Percentiles rank a stretch among this genome's conserved stretches.
Conservation (phyloP, 768 basidiomycete genomes). For the Leccinum uliginosum region DNA sequence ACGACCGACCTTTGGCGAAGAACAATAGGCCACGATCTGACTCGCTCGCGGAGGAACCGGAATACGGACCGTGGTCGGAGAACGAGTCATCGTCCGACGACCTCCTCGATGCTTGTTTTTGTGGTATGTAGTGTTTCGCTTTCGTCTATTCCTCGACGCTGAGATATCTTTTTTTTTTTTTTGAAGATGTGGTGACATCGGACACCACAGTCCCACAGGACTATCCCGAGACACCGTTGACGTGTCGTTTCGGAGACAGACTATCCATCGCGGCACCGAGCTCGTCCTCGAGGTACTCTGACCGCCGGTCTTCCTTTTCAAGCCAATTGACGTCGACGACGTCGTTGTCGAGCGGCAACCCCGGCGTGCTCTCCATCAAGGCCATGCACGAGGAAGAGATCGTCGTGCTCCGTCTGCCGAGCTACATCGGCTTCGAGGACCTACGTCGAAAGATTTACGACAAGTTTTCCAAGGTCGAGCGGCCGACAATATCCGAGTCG, state of each 20-base stretch:
- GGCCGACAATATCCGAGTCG: conserved; percentile 44
- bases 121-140: conserved; percentile 23
- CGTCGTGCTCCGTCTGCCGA: conserved; percentile 55
- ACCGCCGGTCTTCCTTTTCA: conserved; percentile 30
- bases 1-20: conserved; percentile 14
- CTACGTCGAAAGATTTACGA: conserved; percentile 56
- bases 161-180: background rate
- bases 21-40: conserved; percentile 10
- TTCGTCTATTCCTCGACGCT: background rate
- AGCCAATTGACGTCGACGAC: conserved; percentile 36
- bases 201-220: conserved; percentile 5
- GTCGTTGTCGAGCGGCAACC: conserved; percentile 24
- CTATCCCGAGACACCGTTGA: conserved; percentile 20
- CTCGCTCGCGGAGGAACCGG: conserved; percentile 18
- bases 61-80: conserved; percentile 20
- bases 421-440: conserved; percentile 44
- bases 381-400: conserved; percentile 58
- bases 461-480: conserved; percentile 64
- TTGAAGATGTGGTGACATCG: conserved; percentile 14
- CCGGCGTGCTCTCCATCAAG: conserved; percentile 50
- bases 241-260: conserved; percentile 6
- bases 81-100: conserved; percentile 23
- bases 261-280: conserved; percentile 6
- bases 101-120: conserved; percentile 41
- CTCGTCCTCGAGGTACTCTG: conserved; percentile 9